Evolutionary conservation across 345 rosid species (phyloP).

Genomic region (Melaleuca quinquenervia): DNA sequence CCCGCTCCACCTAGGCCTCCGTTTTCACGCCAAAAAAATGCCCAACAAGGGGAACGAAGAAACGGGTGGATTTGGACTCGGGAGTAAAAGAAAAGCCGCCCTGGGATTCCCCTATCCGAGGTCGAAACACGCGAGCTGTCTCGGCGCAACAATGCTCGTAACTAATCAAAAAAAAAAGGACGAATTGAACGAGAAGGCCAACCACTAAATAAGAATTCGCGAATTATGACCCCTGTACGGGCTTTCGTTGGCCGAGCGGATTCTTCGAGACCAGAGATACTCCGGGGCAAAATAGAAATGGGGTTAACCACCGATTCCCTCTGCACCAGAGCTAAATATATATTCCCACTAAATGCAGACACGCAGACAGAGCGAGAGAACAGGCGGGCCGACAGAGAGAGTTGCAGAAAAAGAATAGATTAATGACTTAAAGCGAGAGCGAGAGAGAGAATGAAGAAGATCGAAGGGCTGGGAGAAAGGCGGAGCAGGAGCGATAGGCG

Average conservation of each 20-base stretch:
- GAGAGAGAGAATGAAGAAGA: neutral
- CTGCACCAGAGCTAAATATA: neutral
- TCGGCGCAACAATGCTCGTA: neutral
- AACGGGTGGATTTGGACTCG: neutral
- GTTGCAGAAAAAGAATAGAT: neutral
- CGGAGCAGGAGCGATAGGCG: neutral
- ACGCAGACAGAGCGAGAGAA: neutral
- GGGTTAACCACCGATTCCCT: neutral
- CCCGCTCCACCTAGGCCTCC: neutral
- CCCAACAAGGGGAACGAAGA: neutral
- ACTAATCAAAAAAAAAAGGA: neutral
- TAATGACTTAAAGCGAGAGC: neutral
- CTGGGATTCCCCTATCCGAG: neutral
- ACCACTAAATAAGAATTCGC: neutral
- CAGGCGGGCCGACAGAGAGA: neutral
- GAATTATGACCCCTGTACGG: neutral
- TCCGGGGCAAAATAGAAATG: neutral
- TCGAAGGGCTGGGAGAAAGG: neutral
- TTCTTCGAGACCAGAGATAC: slow-evolving; percentile 14
- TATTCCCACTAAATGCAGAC: neutral
- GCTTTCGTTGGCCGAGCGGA: slow-evolving; percentile 4
- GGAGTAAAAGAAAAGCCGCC: neutral
- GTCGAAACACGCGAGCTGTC: neutral
- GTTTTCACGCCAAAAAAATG: neutral
- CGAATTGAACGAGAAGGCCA: neutral